Conservation (phyloP, 306 rosid genomes). For the Inga leiocalycina region DNA sequence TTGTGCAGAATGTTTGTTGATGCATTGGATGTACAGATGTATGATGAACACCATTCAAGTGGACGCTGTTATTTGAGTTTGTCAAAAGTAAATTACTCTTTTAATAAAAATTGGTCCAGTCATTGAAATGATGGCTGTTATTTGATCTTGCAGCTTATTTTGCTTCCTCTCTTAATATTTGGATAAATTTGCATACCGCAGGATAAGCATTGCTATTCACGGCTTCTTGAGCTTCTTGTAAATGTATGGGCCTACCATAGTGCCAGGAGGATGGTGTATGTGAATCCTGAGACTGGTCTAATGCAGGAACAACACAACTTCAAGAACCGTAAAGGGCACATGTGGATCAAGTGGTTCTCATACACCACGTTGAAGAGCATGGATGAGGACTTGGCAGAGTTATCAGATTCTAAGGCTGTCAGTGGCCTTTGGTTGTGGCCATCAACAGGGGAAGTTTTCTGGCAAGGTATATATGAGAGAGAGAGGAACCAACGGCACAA, state of each 20-base stretch:
- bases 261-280: constrained; percentile 80
- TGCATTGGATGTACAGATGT: constrained; percentile 82
- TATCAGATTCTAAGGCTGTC: constrained; percentile 62
- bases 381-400: constrained; percentile 97
- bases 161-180: constrained; percentile 4
- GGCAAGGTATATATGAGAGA: constrained; percentile 85
- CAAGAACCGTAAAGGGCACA: constrained; percentile 71
- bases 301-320: constrained; percentile 90
- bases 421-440: constrained; percentile 89
- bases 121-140: neutral
- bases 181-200: constrained; percentile 39
- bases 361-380: constrained; percentile 68
- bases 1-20: constrained; percentile 89
- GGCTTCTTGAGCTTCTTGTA: constrained; percentile 81
- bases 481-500: constrained; percentile 68
- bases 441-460: constrained; percentile 86
- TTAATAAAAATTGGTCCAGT: neutral
- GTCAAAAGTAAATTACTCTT: constrained; percentile 63
- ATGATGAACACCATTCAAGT: constrained; percentile 68
- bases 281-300: constrained; percentile 70
- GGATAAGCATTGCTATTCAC: constrained; percentile 92
- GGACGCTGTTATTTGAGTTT: constrained; percentile 82
- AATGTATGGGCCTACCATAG: constrained; percentile 98
- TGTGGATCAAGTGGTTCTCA: constrained; percentile 93
- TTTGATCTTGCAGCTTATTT: neutral